Evolutionary conservation across 148 eudicot genomes (phyloP).

Genomic region (Simmondsia chinensis): DNA sequence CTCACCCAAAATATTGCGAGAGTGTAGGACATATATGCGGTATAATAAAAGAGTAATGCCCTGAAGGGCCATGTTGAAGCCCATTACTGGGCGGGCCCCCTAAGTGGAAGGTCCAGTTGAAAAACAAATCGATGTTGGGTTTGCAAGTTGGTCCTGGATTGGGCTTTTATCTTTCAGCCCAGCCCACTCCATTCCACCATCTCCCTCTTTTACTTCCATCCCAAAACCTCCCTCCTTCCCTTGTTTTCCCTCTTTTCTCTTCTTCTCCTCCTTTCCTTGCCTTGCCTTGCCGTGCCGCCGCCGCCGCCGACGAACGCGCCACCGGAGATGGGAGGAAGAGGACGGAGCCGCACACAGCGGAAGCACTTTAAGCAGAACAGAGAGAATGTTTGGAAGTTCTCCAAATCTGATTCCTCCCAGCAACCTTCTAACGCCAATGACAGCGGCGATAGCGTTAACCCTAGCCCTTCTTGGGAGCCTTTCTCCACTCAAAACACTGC

Average conservation of each 20-base stretch:
- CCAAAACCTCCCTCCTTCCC: neutral
- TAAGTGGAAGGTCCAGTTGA: too few species aligned
- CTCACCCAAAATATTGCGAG: too few species aligned
- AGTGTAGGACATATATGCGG: too few species aligned
- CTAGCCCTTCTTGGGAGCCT: slow-evolving; percentile 51
- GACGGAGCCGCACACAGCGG: slow-evolving; percentile 79
- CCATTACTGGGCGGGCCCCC: too few species aligned
- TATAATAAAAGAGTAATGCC: too few species aligned
- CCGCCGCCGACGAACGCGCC: slow-evolving; percentile 4
- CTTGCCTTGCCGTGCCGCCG: neutral
- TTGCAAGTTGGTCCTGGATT: neutral
- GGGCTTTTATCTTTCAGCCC: neutral
- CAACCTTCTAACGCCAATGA: slow-evolving; percentile 7
- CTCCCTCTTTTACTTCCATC: neutral
- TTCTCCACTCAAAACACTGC: slow-evolving; percentile 52
- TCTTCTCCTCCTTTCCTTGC: slow-evolving; percentile 2
- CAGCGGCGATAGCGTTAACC: slow-evolving; percentile 2
- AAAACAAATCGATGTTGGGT: neutral
- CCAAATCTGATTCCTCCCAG: slow-evolving; percentile 34
- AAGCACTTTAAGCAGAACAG: slow-evolving; percentile 74
- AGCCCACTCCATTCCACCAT: neutral
- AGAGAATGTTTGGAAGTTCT: slow-evolving; percentile 68
- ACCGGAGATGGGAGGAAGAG: slow-evolving; percentile 63
- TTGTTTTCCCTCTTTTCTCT: neutral
- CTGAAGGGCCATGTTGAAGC: too few species aligned